A percentile compares a stretch with the other conserved stretches of the same genome.
phyloP scores from a whole-genome alignment of 768 basidiomycete genomes.

The Lactarius sanguifluus region DNA sequence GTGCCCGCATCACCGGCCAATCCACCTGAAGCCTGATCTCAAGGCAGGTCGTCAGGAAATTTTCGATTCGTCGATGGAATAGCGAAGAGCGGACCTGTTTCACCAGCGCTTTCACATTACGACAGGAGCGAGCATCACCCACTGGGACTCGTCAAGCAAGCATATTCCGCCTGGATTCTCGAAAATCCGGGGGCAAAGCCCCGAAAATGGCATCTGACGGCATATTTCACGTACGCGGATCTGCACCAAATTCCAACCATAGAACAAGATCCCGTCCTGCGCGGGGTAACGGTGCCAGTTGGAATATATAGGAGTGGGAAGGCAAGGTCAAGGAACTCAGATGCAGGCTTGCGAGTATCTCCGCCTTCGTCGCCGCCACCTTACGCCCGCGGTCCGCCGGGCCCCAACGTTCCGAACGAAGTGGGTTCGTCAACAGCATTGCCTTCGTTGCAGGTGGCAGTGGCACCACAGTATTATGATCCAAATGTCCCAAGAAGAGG shows the following conservation, averaged over 20 bases:
- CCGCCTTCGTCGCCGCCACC: constrained; percentile 33
- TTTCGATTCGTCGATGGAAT: constrained; percentile 58
- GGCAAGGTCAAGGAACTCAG: constrained; percentile 40
- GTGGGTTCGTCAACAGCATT: constrained; percentile 34
- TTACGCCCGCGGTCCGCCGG: constrained; percentile 30
- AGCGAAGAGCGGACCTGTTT: constrained; percentile 48
- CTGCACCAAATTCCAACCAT: constrained; percentile 40
- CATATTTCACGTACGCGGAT: constrained; percentile 45
- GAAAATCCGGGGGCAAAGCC: constrained; percentile 46
- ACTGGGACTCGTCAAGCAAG: constrained; percentile 63
- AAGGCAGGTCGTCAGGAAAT: constrained; percentile 31
- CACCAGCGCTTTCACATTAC: constrained; percentile 57
- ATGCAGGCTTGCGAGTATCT: constrained; percentile 32
- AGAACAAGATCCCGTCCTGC: constrained; percentile 40
- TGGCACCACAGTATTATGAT: constrained; percentile 36
- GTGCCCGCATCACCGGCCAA: constrained; percentile 25
- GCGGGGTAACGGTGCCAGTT: constrained; percentile 39
- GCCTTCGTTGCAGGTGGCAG: constrained; percentile 45
- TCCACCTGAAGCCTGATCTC: constrained; percentile 13
- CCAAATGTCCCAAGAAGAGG: constrained; percentile 33
- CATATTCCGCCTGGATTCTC: constrained; percentile 66
- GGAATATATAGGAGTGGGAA: constrained; percentile 46
- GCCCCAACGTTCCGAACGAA: constrained; percentile 21
- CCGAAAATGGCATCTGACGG: constrained; percentile 66
- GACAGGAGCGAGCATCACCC: constrained; percentile 55